phyloP scores from a whole-genome alignment of 257 asterid species.

The Fraxinus cuspidata region DNA sequence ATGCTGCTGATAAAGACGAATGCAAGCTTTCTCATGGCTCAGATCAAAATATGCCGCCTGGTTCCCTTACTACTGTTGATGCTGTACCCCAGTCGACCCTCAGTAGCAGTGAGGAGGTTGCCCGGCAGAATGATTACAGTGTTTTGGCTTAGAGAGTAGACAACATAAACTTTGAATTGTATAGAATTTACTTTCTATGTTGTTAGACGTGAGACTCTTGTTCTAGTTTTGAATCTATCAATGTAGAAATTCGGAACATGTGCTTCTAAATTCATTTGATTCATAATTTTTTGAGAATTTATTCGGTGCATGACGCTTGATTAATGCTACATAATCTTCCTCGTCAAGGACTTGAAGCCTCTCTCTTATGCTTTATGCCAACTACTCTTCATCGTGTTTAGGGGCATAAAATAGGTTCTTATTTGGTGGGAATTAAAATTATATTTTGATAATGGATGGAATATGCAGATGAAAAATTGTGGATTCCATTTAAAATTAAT shows the following conservation, averaged over 20 bases:
- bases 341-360: too few species aligned
- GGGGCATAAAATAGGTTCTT: too few species aligned
- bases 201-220: slow-evolving; percentile 11
- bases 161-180: background rate
- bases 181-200: slow-evolving; percentile 2
- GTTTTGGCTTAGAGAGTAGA: slow-evolving; percentile 37
- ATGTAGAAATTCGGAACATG: background rate
- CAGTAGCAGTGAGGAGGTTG: slow-evolving; percentile 57
- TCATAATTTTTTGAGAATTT: background rate
- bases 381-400: too few species aligned
- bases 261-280: background rate
- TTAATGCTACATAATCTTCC: too few species aligned
- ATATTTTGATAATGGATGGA: too few species aligned
- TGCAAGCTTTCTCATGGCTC: slow-evolving; percentile 48
- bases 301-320: too few species aligned
- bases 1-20: slow-evolving; percentile 51
- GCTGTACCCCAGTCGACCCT: slow-evolving; percentile 50
- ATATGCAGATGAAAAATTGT: too few species aligned
- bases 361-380: too few species aligned
- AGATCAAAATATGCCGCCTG: slow-evolving; percentile 37
- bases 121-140: slow-evolving; percentile 45
- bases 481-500: too few species aligned
- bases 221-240: background rate
- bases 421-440: too few species aligned
- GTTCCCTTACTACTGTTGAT: slow-evolving; percentile 37